Evolutionary conservation across 371 early-diverging fungal genomes (phyloP).

Genomic region (Mucor piriformis): DNA sequence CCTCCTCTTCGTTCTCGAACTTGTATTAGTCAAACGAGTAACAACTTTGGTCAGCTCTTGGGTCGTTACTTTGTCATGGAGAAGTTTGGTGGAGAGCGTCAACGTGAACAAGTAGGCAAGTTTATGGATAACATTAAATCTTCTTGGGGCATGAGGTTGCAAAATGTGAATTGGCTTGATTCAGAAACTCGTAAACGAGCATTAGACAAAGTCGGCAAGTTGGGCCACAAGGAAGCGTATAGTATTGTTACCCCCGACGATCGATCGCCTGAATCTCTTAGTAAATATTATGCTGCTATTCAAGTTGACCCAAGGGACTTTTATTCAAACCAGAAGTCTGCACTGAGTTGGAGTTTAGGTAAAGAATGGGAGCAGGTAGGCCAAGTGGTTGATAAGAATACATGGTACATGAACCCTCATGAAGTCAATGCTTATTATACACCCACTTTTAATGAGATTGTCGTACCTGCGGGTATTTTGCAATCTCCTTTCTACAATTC

Average conservation of each 20-base stretch:
- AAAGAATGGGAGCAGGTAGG: constrained; percentile 33
- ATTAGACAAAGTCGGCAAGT: constrained; percentile 48
- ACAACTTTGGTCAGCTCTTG: constrained; percentile 49
- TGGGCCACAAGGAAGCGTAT: constrained; percentile 54
- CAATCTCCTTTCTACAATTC: constrained; percentile 50
- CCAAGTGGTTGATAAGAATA: constrained; percentile 47
- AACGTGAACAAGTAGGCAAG: constrained; percentile 25
- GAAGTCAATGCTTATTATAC: constrained; percentile 68
- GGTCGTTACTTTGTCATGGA: constrained; percentile 60
- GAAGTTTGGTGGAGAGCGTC: constrained; percentile 44
- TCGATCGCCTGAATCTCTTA: constrained; percentile 44
- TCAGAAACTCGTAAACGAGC: constrained; percentile 48
- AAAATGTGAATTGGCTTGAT: constrained; percentile 58
- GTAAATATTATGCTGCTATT: constrained; percentile 44
- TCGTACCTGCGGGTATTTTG: constrained; percentile 65
- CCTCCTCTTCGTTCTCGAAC: constrained; percentile 45
- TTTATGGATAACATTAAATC: constrained; percentile 39
- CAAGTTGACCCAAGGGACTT: constrained; percentile 31
- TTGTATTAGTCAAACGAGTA: constrained; percentile 47
- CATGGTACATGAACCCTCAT: constrained; percentile 62
- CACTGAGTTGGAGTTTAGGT: constrained; percentile 21
- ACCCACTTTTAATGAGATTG: constrained; percentile 56
- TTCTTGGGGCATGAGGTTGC: constrained; percentile 42
- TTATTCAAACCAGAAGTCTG: constrained; percentile 48
- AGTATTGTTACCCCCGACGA: constrained; percentile 52